These are phyloP conservation scores for Heliamphora exappendiculata DNA, from an alignment of 148 eudicot species.

Conservation along the genomic window DNA sequence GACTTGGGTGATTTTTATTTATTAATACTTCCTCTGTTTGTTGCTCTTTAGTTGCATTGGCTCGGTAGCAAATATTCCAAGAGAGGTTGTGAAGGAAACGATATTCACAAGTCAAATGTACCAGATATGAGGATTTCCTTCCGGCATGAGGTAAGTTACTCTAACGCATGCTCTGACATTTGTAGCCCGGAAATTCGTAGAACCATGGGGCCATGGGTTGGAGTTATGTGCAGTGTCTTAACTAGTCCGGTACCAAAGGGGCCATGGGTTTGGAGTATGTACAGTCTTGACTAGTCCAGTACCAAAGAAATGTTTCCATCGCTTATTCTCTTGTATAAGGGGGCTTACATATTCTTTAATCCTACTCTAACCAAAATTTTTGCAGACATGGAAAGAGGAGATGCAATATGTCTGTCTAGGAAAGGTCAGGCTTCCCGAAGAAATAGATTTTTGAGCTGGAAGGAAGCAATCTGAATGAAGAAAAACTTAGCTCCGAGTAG, in stretches of 20 bases:
- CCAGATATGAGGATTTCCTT: constrained; percentile 62
- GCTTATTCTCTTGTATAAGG: not conserved
- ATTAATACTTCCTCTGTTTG: constrained; percentile 3
- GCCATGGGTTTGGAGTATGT: not conserved
- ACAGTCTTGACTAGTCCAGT: not conserved
- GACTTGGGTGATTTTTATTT: not conserved
- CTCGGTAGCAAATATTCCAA: constrained; percentile 59
- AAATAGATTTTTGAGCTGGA: constrained; percentile 31
- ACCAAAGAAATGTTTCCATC: not conserved
- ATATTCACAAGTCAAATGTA: constrained; percentile 66
- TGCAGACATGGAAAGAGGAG: constrained; percentile 84
- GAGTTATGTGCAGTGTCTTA: not conserved
- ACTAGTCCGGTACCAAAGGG: not conserved
- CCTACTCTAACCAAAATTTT: constrained; percentile 1
- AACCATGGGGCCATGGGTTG: not conserved
- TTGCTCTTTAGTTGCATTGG: constrained; percentile 51
- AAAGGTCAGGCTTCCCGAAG: constrained; percentile 48
- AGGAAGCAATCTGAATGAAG: not conserved
- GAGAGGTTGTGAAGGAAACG: constrained; percentile 64
- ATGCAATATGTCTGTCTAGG: constrained; percentile 57
- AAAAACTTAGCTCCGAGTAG: not conserved
- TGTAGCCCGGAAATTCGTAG: not conserved
- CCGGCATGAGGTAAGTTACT: constrained; percentile 47
- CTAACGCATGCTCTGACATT: not conserved
- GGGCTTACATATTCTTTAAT: not conserved